These are phyloP conservation scores for Omphalea diandra DNA, from an alignment of 441 rosid species.

Conservation along the genomic window DNA sequence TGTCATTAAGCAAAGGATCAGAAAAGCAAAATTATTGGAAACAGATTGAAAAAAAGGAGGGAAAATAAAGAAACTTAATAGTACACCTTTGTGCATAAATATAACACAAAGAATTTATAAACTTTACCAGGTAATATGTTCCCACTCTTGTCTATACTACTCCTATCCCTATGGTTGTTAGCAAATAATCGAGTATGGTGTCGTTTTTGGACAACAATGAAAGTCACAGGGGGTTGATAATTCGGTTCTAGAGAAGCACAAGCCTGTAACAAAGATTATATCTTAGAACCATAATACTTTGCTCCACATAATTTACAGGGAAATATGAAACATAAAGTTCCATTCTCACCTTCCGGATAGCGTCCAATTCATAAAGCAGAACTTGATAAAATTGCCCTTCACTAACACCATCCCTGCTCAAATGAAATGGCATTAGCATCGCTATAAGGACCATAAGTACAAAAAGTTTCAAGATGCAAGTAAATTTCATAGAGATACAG, in stretches of 20 bases:
- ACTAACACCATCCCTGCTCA: conserved; percentile 88
- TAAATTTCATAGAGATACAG: conserved; percentile 1
- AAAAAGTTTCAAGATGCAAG: background rate
- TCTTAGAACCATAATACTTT: background rate
- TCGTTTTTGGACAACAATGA: conserved; percentile 92
- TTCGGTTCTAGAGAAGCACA: conserved; percentile 97
- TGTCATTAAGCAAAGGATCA: too few species aligned
- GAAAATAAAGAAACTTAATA: background rate
- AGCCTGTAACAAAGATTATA: conserved; percentile 45
- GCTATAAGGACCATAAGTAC: too few species aligned
- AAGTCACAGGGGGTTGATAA: conserved; percentile 94
- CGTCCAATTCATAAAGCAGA: conserved; percentile 88
- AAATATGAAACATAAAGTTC: background rate
- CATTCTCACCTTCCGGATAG: conserved; percentile 76
- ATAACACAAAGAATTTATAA: background rate
- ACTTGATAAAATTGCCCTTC: conserved; percentile 99
- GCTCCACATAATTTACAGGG: background rate
- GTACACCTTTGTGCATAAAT: background rate
- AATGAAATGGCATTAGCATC: background rate
- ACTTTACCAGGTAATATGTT: conserved; percentile 80
- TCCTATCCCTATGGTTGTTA: conserved; percentile 86
- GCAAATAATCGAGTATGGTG: conserved; percentile 95
- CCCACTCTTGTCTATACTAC: conserved; percentile 87
- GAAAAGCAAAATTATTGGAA: background rate
- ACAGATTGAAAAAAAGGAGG: background rate